These are phyloP conservation scores for Mollisia scopiformis DNA, from an alignment of 2,329 filamentous ascomycete genomes.

Conservation along the genomic window DNA sequence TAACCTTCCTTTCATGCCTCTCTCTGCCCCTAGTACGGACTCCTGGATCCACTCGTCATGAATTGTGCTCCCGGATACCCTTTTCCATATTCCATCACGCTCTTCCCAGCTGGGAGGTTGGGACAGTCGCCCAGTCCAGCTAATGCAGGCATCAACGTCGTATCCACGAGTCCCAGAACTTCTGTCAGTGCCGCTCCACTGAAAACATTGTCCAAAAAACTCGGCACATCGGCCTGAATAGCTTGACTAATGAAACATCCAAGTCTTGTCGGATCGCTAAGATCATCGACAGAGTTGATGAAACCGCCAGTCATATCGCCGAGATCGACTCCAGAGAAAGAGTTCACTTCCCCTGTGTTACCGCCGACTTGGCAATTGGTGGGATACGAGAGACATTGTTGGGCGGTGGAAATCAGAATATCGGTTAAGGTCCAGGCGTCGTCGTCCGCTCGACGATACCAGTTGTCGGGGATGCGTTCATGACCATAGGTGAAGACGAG, in stretches of 20 bases:
- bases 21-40: neutral
- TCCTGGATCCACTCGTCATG: constrained; percentile 9
- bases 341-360: constrained; percentile 54
- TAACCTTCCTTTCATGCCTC: neutral
- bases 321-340: constrained; percentile 50
- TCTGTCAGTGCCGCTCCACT: neutral
- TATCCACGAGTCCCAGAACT: constrained; percentile 12
- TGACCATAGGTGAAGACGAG: constrained; percentile 14
- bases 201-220: constrained; percentile 19
- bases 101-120: constrained; percentile 13
- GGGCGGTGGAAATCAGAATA: constrained; percentile 38
- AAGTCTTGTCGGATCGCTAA: constrained; percentile 14
- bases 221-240: constrained; percentile 20
- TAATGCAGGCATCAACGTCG: constrained; percentile 15
- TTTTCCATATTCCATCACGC: constrained; percentile 14
- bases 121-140: constrained; percentile 17
- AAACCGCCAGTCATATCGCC: constrained; percentile 42
- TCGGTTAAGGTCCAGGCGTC: constrained; percentile 46
- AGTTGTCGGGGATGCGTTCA: constrained; percentile 25
- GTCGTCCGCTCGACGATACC: constrained; percentile 30
- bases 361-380: constrained; percentile 45
- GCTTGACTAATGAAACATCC: constrained; percentile 19
- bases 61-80: constrained; percentile 20
- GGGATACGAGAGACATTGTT: constrained; percentile 37
- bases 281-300: constrained; percentile 41